These are phyloP conservation scores for Claviceps sp. DNA, from an alignment of 2,329 filamentous ascomycete genomes.

Conservation along the genomic window DNA sequence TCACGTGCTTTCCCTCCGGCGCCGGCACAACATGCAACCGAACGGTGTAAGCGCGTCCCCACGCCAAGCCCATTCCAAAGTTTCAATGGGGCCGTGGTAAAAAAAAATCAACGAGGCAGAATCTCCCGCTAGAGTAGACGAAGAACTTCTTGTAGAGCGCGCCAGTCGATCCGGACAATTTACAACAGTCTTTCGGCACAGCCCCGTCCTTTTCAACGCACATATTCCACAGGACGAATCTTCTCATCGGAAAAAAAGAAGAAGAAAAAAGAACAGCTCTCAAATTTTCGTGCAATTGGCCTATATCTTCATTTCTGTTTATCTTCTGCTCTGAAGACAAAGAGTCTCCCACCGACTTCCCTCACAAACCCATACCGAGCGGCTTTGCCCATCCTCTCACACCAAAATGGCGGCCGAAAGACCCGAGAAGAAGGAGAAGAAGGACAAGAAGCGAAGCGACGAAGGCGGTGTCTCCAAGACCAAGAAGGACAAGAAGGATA, in stretches of 20 bases:
- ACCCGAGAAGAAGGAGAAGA: constrained; percentile 40
- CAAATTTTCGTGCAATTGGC: no score
- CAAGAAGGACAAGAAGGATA: constrained; percentile 49
- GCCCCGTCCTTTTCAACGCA: constrained; percentile 9
- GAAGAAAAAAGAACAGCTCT: background rate
- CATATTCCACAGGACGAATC: no score
- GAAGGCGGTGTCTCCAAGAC: constrained; percentile 38
- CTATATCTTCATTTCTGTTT: background rate
- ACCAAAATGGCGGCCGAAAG: constrained; percentile 33
- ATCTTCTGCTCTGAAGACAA: background rate
- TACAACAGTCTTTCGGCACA: background rate
- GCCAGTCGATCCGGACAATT: background rate
- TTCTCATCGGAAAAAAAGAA: background rate
- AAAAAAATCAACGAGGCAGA: constrained; percentile 18
- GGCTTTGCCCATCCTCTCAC: background rate
- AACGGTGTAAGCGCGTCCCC: constrained; percentile 13
- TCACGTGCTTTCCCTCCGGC: constrained; percentile 12
- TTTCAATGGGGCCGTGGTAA: constrained; percentile 16
- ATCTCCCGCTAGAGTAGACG: constrained; percentile 9
- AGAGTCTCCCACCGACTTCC: background rate
- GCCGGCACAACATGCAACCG: constrained; percentile 20
- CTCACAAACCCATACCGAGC: background rate
- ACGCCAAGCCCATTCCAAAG: constrained; percentile 16
- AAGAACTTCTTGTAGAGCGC: background rate
- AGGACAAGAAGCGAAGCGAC: constrained; percentile 47